A percentile compares a stretch with the other conserved stretches of the same genome.
Conservation (phyloP, 2,329 filamentous ascomycete genomes). For the Beauveria varroae region DNA sequence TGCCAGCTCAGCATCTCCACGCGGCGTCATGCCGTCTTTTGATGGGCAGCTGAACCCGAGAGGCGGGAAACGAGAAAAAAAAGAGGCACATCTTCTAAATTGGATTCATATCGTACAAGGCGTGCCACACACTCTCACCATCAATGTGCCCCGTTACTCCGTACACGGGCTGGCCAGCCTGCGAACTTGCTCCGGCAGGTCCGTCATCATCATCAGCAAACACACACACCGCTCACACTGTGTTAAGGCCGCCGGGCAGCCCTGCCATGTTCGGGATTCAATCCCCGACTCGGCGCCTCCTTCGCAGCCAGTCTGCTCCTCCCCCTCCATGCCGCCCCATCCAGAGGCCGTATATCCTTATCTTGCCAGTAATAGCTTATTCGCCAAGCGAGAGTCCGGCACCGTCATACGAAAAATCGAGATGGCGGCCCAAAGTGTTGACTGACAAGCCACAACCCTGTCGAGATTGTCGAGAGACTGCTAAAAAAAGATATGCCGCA, state of each 20-base stretch:
- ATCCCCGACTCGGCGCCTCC: background rate
- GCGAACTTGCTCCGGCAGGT: background rate
- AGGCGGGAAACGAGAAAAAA: background rate
- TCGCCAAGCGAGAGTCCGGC: background rate
- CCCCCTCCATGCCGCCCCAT: background rate
- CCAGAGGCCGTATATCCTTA: background rate
- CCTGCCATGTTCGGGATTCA: background rate
- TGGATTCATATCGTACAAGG: background rate
- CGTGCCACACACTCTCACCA: background rate
- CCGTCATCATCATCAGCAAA: background rate
- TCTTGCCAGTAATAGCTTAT: no score
- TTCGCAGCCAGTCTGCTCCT: background rate
- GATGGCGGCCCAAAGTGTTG: background rate
- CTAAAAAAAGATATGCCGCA: conserved; percentile 10
- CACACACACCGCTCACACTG: background rate
- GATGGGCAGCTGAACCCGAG: background rate
- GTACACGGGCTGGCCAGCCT: background rate
- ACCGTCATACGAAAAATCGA: background rate
- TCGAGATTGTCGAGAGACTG: background rate
- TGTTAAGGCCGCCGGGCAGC: background rate
- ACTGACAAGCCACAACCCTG: background rate
- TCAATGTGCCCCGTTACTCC: background rate
- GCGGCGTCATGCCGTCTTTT: background rate
- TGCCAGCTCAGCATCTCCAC: conserved; percentile 1
- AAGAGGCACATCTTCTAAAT: background rate